Evolutionary conservation across 1,139 yeast species (phyloP).

Genomic region (Pichia sp.): DNA sequence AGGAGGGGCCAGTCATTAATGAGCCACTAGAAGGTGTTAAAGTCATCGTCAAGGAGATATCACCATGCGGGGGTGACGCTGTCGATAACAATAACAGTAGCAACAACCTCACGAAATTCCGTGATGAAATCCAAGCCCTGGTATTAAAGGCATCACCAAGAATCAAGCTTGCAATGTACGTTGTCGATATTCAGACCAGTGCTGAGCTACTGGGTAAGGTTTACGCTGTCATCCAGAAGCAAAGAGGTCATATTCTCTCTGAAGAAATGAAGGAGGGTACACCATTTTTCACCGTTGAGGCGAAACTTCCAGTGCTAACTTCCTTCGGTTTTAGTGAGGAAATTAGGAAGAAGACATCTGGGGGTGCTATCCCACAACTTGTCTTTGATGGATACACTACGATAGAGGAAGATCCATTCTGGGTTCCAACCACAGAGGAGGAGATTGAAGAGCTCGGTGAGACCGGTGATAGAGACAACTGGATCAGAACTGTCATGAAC

Average conservation of each 20-base stretch:
- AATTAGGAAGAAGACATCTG: constrained; percentile 86
- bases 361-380: constrained; percentile 95
- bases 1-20: constrained; percentile 81
- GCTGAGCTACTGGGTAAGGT: constrained; percentile 94
- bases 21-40: constrained; percentile 86
- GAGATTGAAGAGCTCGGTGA: constrained; percentile 93
- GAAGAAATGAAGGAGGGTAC: constrained; percentile 99
- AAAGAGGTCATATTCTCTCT: constrained; percentile 77
- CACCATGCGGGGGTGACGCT: constrained; percentile 31
- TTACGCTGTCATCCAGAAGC: constrained; percentile 84
- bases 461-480: constrained; percentile 83
- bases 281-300: constrained; percentile 84
- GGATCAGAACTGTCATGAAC: constrained; percentile 84
- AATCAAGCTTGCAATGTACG: constrained; percentile 82
- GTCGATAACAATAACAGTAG: constrained; percentile 41
- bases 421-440: constrained; percentile 99
- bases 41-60: constrained; percentile 45
- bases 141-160: constrained; percentile 82
- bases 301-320: constrained; percentile 86
- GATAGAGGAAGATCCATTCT: constrained; percentile 89
- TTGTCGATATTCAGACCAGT: constrained; percentile 92
- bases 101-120: constrained; percentile 63
- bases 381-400: constrained; percentile 85
- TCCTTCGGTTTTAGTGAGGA: constrained; percentile 97
- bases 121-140: constrained; percentile 65